These are phyloP conservation scores for Sporothrix mexicana DNA, from an alignment of 2,329 filamentous ascomycete species.

Conservation along the genomic window DNA sequence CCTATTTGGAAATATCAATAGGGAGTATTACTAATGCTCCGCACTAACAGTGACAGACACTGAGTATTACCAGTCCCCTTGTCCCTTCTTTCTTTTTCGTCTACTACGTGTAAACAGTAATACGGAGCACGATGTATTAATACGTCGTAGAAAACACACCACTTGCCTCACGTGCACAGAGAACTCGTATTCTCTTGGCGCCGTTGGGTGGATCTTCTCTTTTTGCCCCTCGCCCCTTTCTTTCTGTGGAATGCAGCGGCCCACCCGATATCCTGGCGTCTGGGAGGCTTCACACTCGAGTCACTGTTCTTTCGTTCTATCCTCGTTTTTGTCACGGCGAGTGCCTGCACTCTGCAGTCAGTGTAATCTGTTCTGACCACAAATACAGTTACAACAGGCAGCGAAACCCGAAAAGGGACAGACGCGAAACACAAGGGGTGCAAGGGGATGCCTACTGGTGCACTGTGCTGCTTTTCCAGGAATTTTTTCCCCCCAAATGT, in stretches of 20 bases:
- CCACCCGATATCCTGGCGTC: background rate
- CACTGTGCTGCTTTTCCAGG: background rate
- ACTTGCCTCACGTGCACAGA: background rate
- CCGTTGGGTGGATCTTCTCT: background rate
- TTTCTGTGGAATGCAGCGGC: background rate
- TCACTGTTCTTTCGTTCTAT: no score
- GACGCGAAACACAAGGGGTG: background rate
- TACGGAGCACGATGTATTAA: no score
- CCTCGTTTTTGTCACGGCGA: no score
- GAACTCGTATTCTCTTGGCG: background rate
- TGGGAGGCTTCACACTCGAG: background rate
- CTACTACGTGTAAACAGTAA: no score
- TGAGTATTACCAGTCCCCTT: no score
- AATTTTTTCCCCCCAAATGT: no score
- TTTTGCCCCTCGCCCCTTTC: background rate
- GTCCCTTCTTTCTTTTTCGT: no score
- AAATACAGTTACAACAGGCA: background rate
- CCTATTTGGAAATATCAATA: no score
- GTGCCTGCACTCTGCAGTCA: background rate
- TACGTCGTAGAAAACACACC: background rate
- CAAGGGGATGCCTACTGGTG: background rate
- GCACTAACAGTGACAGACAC: no score
- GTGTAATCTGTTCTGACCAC: background rate
- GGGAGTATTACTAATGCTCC: background rate
- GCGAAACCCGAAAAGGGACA: slow-evolving; percentile 7